These are phyloP conservation scores for Fusarium sp. DNA, from an alignment of 2,329 filamentous ascomycete genomes.

Conservation along the genomic window DNA sequence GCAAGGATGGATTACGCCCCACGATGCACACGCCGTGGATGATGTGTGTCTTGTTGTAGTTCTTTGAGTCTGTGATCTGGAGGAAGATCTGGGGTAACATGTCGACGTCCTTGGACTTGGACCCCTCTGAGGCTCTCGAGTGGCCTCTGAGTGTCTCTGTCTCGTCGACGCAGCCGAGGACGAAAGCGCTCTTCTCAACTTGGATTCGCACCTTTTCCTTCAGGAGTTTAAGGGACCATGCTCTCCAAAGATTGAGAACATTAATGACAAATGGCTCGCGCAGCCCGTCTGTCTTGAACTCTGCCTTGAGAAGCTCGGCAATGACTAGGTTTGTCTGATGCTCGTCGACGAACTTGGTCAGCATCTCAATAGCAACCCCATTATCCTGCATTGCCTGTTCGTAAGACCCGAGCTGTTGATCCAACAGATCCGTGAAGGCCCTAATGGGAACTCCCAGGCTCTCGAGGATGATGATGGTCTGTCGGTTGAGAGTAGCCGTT, in stretches of 20 bases:
- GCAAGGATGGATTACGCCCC: constrained; percentile 92
- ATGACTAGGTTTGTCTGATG: constrained; percentile 83
- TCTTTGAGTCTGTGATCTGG: constrained; percentile 74
- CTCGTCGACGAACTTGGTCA: constrained; percentile 84
- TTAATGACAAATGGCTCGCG: constrained; percentile 86
- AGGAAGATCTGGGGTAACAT: constrained; percentile 88
- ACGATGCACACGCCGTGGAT: constrained; percentile 84
- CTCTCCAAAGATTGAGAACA: constrained; percentile 84
- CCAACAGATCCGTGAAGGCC: constrained; percentile 76
- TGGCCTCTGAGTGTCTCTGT: constrained; percentile 81
- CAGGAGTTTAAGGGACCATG: constrained; percentile 89
- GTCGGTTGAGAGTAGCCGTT: constrained; percentile 85
- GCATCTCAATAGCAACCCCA: constrained; percentile 71
- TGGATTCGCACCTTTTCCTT: constrained; percentile 93
- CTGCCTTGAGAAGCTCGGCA: constrained; percentile 80
- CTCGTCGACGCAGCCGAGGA: constrained; percentile 92
- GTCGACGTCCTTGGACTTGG: constrained; percentile 57
- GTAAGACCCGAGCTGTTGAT: constrained; percentile 75
- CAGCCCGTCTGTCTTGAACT: constrained; percentile 74
- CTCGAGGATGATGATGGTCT: constrained; percentile 88
- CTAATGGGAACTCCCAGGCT: constrained; percentile 76
- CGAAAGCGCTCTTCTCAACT: constrained; percentile 85
- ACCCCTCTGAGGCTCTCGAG: constrained; percentile 59
- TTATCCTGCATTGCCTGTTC: constrained; percentile 77
- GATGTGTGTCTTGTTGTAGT: constrained; percentile 68